These are phyloP conservation scores for Cytospora schulzeri DNA, from an alignment of 2,329 filamentous ascomycete genomes.

Conservation along the genomic window DNA sequence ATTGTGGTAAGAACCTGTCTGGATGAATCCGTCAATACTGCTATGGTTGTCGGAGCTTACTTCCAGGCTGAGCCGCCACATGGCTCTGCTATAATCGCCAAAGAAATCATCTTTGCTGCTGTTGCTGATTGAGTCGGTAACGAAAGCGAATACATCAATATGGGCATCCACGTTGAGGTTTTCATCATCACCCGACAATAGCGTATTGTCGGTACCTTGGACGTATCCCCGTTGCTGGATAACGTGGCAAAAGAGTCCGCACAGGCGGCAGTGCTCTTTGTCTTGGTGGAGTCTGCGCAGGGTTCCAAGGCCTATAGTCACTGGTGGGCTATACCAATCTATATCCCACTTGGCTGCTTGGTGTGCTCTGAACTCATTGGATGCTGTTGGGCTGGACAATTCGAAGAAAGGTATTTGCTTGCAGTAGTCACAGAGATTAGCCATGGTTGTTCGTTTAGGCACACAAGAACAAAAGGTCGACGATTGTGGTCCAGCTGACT, in stretches of 20 bases:
- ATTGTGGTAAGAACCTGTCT: not conserved
- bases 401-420: not conserved
- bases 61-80: not conserved
- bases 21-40: not conserved
- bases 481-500: not conserved
- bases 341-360: not conserved
- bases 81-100: no score
- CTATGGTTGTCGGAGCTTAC: rapidly evolving
- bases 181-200: not conserved
- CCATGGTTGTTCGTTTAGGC: not conserved
- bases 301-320: not conserved
- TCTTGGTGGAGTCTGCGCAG: not conserved
- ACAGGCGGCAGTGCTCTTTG: not conserved
- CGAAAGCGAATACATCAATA: not conserved
- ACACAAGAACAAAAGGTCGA: not conserved
- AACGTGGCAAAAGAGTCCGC: not conserved
- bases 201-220: not conserved
- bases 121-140: not conserved
- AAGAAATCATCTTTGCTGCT: not conserved
- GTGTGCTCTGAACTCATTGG: not conserved
- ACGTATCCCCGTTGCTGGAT: not conserved
- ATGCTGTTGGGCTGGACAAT: not conserved
- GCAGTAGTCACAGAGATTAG: not conserved
- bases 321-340: no score
- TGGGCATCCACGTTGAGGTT: not conserved